phyloP scores from a whole-genome alignment of 2,329 filamentous ascomycete species.

The Fusarium solani-melongenae region DNA sequence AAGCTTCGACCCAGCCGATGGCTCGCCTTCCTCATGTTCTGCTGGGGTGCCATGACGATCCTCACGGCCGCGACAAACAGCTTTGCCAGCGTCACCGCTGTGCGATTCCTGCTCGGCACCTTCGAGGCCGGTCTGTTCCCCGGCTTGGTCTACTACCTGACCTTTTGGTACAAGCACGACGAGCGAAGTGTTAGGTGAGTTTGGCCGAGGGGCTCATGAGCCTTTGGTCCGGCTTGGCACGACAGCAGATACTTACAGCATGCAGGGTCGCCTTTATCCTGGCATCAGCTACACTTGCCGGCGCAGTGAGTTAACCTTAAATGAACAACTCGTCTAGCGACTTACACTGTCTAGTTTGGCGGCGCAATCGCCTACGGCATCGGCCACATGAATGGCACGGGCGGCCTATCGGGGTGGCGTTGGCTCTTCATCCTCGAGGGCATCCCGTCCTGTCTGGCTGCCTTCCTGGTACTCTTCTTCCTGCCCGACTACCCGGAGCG shows the following conservation, averaged over 20 bases:
- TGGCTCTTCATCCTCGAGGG: slow-evolving; percentile 75
- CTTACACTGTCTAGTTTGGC: slow-evolving; percentile 59
- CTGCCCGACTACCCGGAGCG: slow-evolving; percentile 76
- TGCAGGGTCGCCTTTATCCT: slow-evolving; percentile 75
- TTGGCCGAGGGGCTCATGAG: neutral
- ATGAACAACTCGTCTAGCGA: too few relatives aligned
- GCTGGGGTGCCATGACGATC: slow-evolving; percentile 76
- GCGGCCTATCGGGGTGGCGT: slow-evolving; percentile 74
- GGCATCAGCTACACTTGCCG: slow-evolving; percentile 74
- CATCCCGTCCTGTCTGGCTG: slow-evolving; percentile 71
- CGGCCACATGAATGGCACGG: slow-evolving; percentile 74
- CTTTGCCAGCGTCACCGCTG: slow-evolving; percentile 72
- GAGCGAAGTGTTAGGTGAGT: slow-evolving; percentile 71
- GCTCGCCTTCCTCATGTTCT: slow-evolving; percentile 73
- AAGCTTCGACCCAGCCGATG: slow-evolving; percentile 71
- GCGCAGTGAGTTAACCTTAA: slow-evolving; percentile 58
- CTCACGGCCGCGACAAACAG: slow-evolving; percentile 72
- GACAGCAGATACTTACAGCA: slow-evolving; percentile 17
- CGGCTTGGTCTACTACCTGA: slow-evolving; percentile 72
- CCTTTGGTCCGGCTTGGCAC: slow-evolving; percentile 9
- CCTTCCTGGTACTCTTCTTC: slow-evolving; percentile 72
- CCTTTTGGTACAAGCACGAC: slow-evolving; percentile 78
- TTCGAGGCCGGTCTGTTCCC: slow-evolving; percentile 77
- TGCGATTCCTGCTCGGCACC: slow-evolving; percentile 74
- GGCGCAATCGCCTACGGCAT: slow-evolving; percentile 79